Evolutionary conservation across 768 basidiomycete species (phyloP).

Genomic region (Phaeotremella skinneri): DNA sequence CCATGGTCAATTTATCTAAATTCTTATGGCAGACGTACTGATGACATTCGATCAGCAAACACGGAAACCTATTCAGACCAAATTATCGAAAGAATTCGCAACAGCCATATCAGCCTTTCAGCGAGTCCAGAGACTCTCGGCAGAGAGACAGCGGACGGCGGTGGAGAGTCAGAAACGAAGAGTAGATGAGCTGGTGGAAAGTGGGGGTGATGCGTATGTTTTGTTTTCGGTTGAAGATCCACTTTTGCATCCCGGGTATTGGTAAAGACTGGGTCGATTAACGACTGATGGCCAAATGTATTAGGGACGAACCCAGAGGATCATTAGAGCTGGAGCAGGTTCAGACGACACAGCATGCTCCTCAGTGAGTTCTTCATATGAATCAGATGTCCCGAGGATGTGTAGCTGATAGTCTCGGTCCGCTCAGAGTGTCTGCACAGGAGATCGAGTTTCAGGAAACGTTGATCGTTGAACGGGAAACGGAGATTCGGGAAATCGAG

Average conservation of each 20-base stretch:
- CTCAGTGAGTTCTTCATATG: slow-evolving; percentile 27
- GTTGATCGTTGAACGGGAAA: slow-evolving; percentile 87
- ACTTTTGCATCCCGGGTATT: too few species aligned
- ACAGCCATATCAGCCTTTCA: slow-evolving; percentile 88
- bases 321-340: slow-evolving; percentile 48
- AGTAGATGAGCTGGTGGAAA: slow-evolving; percentile 67
- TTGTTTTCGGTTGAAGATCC: neutral
- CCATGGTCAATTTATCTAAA: neutral
- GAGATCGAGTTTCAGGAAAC: slow-evolving; percentile 96
- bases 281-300: neutral
- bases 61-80: slow-evolving; percentile 63
- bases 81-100: slow-evolving; percentile 90
- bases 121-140: slow-evolving; percentile 82
- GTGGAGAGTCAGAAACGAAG: slow-evolving; percentile 82
- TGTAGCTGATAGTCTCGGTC: neutral
- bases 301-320: slow-evolving; percentile 28
- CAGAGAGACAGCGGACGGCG: slow-evolving; percentile 81
- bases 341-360: slow-evolving; percentile 45
- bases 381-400: slow-evolving; percentile 3
- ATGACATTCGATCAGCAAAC: slow-evolving; percentile 23
- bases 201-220: slow-evolving; percentile 25
- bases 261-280: too few species aligned
- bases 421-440: slow-evolving; percentile 43
- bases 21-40: neutral
- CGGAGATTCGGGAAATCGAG: slow-evolving; percentile 94